Evolutionary conservation across 345 rosid species (phyloP), one percentile per base, ranked within the genome.

Genomic region (Linum tenue): DNA sequence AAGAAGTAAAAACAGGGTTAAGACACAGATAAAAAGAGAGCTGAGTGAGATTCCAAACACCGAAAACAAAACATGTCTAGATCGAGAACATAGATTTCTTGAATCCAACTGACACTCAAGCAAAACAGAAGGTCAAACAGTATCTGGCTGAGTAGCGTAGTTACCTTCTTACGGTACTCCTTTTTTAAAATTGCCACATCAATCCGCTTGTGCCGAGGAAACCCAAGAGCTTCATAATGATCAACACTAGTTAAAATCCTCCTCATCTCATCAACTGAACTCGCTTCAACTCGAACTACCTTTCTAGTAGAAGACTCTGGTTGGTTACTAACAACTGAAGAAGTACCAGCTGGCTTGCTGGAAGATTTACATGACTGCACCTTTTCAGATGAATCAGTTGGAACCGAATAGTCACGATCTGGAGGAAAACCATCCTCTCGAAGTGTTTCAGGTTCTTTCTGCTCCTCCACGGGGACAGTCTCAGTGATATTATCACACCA

Each of bases 161-260:
- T 51, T 58, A 90, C 99, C 97, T 85, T 95, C 82, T 80, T 95
- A 64, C 88, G 79, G 62, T 95, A 95, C 72, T 95, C 99, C 79
- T 83, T 90, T 73, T 84, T 94, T 81, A 94, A 65, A 64, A 78
- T 65, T 7, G 73, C 66, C 2, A 76, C 71, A 73, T 94, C 97
- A 39, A 94, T 70, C 75, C 77, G 83, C 67, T 71, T 84, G 63
- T 85, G 90, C 40, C 95, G 87, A 64, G 87, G 75, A 73, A 91
- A 73, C 65, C 86, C 99, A 65, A 95, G 67, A 15, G 94, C 91
- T 69, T 89, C 91, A 71, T 95, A 95, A 77, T 95, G 95, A 78
- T 89, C 82, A 51, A 60, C 15, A 72, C 95, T 80, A 69, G 74
- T 79, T 60, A 88, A 76, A 83, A 94, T 94, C 73, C 95, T 84